Base-by-base conservation (phyloP, 768 basidiomycete species). In the Lyophyllum atratum region DNA sequence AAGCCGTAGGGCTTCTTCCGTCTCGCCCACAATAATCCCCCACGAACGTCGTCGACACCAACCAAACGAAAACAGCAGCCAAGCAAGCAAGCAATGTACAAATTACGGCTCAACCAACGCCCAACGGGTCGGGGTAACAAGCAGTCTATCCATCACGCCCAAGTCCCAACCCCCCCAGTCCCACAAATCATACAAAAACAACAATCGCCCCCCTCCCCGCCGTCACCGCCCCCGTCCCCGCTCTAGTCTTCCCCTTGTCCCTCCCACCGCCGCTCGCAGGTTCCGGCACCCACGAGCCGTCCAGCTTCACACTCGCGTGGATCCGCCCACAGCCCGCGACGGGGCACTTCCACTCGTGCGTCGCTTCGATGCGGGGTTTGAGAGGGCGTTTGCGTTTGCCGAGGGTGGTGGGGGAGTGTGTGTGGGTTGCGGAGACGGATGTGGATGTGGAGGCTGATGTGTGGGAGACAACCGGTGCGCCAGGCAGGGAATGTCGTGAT, bases 331-430 rank as follows among this genome's bases (percentile, higher is more conserved):
- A 92, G 1, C 77, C 77, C 2, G 74, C 61, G 1, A 90, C 85
- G 0, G 89, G 89, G 64, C 89, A 92, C 15, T 44, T 61, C 86
- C 86, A 92, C 64, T 82, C 76, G 62, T 80, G 75, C 63, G 76
- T 75, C 28, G 72, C 83, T 64, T 85, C 80, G 65, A 78, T 59
- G 56, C 71, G 61, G 59, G 72, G 65, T 74, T 79, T 64, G 56
- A 49, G 42, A 24, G 61, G 52, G 15, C 63, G 66, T 52, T 68
- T 66, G 22, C 58, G 64, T 50, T 62, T 66, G 28, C 59, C 63
- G 9, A 63, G 52, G 33, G 51, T 52, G 29, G 55, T 50, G 2
- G 56, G 31, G 14, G 24, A 31, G 14, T 17, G 21, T 33, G 34
- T 3, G 34, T 11, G 21, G n/a, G n/a, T n/a, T n/a, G 34, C 3